phyloP scores from a whole-genome alignment of 352 stramenopile genomes.

The Stephanocyclus meneghinianus region DNA sequence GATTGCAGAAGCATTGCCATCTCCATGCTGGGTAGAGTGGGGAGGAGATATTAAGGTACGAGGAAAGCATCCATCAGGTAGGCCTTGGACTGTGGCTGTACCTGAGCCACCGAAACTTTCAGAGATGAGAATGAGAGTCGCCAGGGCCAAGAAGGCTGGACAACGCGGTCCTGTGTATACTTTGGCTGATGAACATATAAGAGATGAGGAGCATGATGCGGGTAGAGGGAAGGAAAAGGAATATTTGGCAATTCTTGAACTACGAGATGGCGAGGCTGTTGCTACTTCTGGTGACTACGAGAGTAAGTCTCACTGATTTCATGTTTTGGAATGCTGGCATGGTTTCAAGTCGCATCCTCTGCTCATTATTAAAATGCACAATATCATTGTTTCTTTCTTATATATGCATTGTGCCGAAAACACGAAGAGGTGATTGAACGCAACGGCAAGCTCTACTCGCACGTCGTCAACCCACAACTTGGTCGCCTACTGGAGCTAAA shows the following conservation, averaged over 20 bases:
- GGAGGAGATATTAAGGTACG: slow-evolving; percentile 61
- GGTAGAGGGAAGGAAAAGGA: slow-evolving; percentile 13
- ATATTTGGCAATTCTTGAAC: slow-evolving; percentile 56
- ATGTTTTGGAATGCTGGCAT: neutral
- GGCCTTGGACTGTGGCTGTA: slow-evolving; percentile 51
- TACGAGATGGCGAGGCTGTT: slow-evolving; percentile 53
- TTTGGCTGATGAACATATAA: slow-evolving; percentile 27
- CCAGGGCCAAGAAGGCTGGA: slow-evolving; percentile 22
- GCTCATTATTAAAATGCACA: neutral
- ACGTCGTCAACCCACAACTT: slow-evolving; percentile 47
- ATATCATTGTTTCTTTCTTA: neutral
- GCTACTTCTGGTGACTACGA: slow-evolving; percentile 65
- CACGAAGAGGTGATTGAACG: slow-evolving; percentile 43
- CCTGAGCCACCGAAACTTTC: slow-evolving; percentile 45
- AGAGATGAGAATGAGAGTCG: slow-evolving; percentile 25
- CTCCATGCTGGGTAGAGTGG: slow-evolving; percentile 53
- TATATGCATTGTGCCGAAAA: no score
- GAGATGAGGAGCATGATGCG: slow-evolving; percentile 13
- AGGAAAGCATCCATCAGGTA: slow-evolving; percentile 46
- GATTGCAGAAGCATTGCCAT: slow-evolving; percentile 39
- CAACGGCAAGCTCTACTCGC: slow-evolving; percentile 52
- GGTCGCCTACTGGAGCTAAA: slow-evolving; percentile 51
- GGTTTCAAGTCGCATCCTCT: neutral
- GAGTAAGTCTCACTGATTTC: slow-evolving; percentile 8
- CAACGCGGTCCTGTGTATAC: slow-evolving; percentile 35